These are phyloP conservation scores for Tetracladium setigerum DNA, from an alignment of 495 filamentous ascomycete species.

Conservation along the genomic window DNA sequence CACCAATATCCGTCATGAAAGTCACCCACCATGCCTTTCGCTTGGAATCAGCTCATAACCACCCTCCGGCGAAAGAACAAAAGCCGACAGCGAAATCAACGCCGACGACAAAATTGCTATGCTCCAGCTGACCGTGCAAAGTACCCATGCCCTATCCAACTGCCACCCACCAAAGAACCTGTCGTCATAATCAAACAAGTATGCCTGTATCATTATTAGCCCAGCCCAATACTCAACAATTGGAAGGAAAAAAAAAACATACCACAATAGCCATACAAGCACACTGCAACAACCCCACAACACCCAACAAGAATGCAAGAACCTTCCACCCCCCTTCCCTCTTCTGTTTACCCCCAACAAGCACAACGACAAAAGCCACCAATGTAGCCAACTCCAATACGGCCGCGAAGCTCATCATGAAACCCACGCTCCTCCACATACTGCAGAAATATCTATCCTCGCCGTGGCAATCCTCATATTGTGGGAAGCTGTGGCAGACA, in stretches of 20 bases:
- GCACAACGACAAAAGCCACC: slow-evolving; percentile 64
- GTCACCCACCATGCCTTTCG: slow-evolving; percentile 14
- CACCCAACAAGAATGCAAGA: slow-evolving; percentile 51
- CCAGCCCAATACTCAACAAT: not conserved
- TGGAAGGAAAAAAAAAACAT: slow-evolving; percentile 27
- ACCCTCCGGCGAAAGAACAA: slow-evolving; percentile 68
- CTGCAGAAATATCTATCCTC: slow-evolving; percentile 72
- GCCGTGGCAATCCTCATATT: slow-evolving; percentile 60
- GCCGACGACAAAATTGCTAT: slow-evolving; percentile 53
- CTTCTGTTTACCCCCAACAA: slow-evolving; percentile 69
- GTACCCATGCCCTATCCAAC: slow-evolving; percentile 68
- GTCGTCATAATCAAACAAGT: slow-evolving; percentile 77
- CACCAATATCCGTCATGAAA: too few relatives aligned
- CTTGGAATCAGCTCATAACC: slow-evolving; percentile 62
- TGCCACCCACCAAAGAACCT: slow-evolving; percentile 82
- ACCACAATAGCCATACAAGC: slow-evolving; percentile 74
- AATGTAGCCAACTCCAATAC: slow-evolving; percentile 69
- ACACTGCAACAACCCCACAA: slow-evolving; percentile 56
- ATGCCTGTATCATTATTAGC: slow-evolving; percentile 45
- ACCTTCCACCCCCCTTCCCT: slow-evolving; percentile 73
- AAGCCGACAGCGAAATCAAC: slow-evolving; percentile 54
- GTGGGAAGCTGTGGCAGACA: slow-evolving; percentile 43
- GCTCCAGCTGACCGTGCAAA: slow-evolving; percentile 68
- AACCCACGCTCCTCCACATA: slow-evolving; percentile 84
- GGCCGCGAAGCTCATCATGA: slow-evolving; percentile 74